A percentile compares a stretch with the other conserved stretches of the same genome.
These are phyloP conservation scores for Termitomyces sp. DNA, from an alignment of 768 basidiomycete genomes.

Conservation along the genomic window DNA sequence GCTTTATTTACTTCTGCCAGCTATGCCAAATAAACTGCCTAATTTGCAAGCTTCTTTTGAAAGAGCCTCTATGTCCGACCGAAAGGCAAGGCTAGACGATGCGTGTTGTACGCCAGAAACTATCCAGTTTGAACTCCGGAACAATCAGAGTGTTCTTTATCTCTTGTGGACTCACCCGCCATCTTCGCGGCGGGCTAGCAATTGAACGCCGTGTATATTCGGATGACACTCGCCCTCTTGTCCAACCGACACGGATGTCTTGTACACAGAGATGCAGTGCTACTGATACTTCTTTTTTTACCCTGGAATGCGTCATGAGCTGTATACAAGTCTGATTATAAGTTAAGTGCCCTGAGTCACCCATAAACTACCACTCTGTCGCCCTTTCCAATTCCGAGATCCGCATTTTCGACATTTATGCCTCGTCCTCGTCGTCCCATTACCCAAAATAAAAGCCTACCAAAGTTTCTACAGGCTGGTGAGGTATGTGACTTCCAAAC, in stretches of 20 bases:
- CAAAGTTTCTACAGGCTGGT: not conserved
- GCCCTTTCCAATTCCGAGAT: not conserved
- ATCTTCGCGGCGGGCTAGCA: not conserved
- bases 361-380: not conserved
- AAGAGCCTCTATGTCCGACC: not conserved
- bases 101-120: not conserved
- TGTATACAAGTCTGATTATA: slow-evolving; percentile 2
- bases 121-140: not conserved
- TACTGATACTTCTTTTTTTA: slow-evolving; percentile 1
- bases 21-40: slow-evolving; percentile 3
- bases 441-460: slow-evolving; percentile 3
- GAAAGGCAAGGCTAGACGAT: not conserved
- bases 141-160: not conserved
- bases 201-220: not conserved
- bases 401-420: not conserved
- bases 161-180: not conserved
- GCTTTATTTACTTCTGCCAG: not conserved
- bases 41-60: not conserved
- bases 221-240: not conserved
- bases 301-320: not conserved
- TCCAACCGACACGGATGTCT: not conserved
- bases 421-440: not conserved
- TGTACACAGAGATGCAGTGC: slow-evolving; percentile 8
- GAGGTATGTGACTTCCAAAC: not conserved
- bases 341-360: slow-evolving; percentile 1